Evolutionary conservation across 208 protist genomes (phyloP), one percentile per base, ranked within the genome.

Genomic region (Acanthamoeba polyphaga): DNA sequence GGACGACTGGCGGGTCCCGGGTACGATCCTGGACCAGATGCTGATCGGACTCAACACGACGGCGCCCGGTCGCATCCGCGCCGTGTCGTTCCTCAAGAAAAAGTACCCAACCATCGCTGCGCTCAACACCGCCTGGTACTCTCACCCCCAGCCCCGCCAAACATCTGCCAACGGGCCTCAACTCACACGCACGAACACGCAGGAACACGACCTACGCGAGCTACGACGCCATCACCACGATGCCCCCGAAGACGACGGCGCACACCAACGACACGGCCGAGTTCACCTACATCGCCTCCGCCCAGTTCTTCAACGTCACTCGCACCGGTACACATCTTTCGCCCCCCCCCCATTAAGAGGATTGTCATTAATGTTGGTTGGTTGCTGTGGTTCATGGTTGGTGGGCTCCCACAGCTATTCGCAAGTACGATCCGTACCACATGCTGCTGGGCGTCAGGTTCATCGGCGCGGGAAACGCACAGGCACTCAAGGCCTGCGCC

Each of bases 181-280:
- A 49, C 17, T 29, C 6, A 9, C 19, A 19, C 60, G 6, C 60
- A 66, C 60, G 38, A 38, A 58, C 53, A 24, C 58, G 7, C 55
- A 72, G 66, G 66, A 55, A 55, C 74, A 82, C 74, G 22, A 55
- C 74, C 22, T 82, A 82, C 74, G 3, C 74, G 74, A 82, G 74
- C 74, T 82, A 29, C 12, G 74, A 82, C 22, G 24, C 74, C 43
- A 82, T 82, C 74, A 55, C 17, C 4, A 82, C 74, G 0, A 12
- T 46, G 29, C 74, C 74, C 74, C 6, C 17, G 8, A 10, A 2
- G 3, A 27, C 74, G 7, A 27, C 46, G 10, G 38, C 43, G 74
- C 74, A 82, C 74, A 82, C 74, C 3, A 82, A 1, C 8, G 74
- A 82, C 43, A 53, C 74, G 3, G 10, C 0, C 12, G 32, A 46